Evolutionary conservation across 2,329 filamentous ascomycete genomes (phyloP).

Genomic region (Talaromyces sp.): DNA sequence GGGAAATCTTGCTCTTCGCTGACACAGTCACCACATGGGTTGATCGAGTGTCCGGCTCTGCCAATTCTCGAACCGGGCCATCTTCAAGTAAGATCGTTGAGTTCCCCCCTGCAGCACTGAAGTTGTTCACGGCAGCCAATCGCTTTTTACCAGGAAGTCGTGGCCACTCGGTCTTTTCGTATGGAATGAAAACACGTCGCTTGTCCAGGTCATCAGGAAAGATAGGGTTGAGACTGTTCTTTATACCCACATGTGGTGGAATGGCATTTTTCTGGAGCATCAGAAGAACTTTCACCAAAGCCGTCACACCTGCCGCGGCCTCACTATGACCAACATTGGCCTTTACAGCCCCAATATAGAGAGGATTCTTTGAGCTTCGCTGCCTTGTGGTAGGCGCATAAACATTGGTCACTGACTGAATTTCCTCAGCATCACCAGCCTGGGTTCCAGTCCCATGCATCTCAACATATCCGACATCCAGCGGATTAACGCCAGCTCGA

Average conservation of each 20-base stretch:
- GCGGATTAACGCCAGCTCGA: slow-evolving; percentile 39
- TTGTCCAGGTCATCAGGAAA: slow-evolving; percentile 38
- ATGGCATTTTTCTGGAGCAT: slow-evolving; percentile 67
- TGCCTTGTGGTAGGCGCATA: slow-evolving; percentile 43
- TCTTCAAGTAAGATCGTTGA: slow-evolving; percentile 67
- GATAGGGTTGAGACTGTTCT: slow-evolving; percentile 44
- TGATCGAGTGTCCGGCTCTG: slow-evolving; percentile 52
- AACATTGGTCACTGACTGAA: slow-evolving; percentile 39
- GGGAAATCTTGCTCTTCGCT: slow-evolving; percentile 53
- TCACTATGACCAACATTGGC: slow-evolving; percentile 53
- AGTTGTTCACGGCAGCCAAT: slow-evolving; percentile 62
- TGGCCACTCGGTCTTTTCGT: slow-evolving; percentile 44
- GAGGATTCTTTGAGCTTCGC: slow-evolving; percentile 23
- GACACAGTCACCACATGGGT: slow-evolving; percentile 61
- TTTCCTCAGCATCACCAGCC: slow-evolving; percentile 43
- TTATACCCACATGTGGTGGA: slow-evolving; percentile 69
- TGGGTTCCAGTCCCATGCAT: slow-evolving; percentile 49
- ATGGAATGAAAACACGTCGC: slow-evolving; percentile 41
- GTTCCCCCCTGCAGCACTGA: slow-evolving; percentile 71
- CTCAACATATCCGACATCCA: slow-evolving; percentile 42
- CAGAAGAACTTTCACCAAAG: slow-evolving; percentile 64
- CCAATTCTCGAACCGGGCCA: slow-evolving; percentile 45
- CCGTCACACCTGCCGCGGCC: slow-evolving; percentile 33
- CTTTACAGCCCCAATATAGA: slow-evolving; percentile 31
- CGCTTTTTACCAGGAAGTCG: slow-evolving; percentile 23